Evolutionary conservation across 306 rosid genomes (phyloP).

Genomic region (Bauhinia variegata): DNA sequence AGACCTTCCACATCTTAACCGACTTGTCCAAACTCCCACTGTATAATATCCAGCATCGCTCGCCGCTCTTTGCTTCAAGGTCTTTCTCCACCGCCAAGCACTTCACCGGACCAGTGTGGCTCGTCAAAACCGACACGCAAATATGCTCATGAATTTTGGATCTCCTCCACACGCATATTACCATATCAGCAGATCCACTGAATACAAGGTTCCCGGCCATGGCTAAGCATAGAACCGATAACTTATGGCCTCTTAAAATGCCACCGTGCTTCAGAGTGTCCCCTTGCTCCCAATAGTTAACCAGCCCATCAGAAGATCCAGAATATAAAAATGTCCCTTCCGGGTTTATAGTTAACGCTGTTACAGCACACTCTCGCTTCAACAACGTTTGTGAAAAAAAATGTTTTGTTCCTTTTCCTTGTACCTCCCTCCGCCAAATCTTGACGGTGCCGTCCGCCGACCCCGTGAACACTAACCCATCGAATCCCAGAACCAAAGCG

Average conservation of each 20-base stretch:
- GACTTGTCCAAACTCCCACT: conserved; percentile 97
- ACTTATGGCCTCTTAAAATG: conserved; percentile 61
- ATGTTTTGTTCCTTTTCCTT: conserved; percentile 86
- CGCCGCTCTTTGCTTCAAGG: conserved; percentile 27
- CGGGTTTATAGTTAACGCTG: conserved; percentile 57
- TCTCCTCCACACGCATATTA: conserved; percentile 79
- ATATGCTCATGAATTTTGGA: conserved; percentile 46
- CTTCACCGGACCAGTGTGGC: conserved; percentile 89
- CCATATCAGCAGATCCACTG: conserved; percentile 90
- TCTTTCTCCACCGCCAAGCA: conserved; percentile 79
- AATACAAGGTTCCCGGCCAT: conserved; percentile 64
- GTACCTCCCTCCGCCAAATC: conserved; percentile 78
- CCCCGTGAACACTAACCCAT: conserved; percentile 74
- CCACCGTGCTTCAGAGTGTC: conserved; percentile 57
- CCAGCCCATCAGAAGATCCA: conserved; percentile 82
- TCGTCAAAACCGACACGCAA: conserved; percentile 50
- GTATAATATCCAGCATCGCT: conserved; percentile 65
- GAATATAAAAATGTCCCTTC: conserved; percentile 53
- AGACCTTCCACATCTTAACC: conserved; percentile 81
- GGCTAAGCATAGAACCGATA: conserved; percentile 73
- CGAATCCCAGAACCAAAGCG: conserved; percentile 54
- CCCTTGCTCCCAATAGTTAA: conserved; percentile 68
- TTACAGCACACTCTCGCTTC: conserved; percentile 76
- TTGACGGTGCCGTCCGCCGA: conserved; percentile 89
- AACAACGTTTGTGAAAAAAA: conserved; percentile 73